Conservation (phyloP, 441 rosid species). For the Populus tomentosa region DNA sequence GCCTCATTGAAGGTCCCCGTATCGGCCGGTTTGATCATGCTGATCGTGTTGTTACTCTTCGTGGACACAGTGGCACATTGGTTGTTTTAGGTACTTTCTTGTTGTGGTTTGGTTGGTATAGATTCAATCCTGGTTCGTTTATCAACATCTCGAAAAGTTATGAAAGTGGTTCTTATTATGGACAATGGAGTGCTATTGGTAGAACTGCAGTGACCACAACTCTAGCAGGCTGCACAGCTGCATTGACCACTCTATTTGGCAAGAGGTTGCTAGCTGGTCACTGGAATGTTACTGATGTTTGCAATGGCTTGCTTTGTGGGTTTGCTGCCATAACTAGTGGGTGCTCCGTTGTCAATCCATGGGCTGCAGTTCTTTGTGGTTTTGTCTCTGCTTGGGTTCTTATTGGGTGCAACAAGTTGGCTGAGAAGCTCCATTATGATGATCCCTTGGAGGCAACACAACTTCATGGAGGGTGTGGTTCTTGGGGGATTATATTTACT, state of each 20-base stretch:
- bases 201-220: slow-evolving; percentile 50
- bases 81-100: slow-evolving; percentile 49
- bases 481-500: slow-evolving; percentile 56
- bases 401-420: slow-evolving; percentile 44
- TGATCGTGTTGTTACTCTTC: slow-evolving; percentile 30
- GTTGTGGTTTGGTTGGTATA: slow-evolving; percentile 52
- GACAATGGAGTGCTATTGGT: slow-evolving; percentile 53
- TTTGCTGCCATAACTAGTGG: slow-evolving; percentile 49
- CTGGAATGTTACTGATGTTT: slow-evolving; percentile 26
- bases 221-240: slow-evolving; percentile 41
- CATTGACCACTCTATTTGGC: slow-evolving; percentile 46
- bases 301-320: slow-evolving; percentile 47
- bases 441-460: slow-evolving; percentile 53
- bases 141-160: slow-evolving; percentile 32
- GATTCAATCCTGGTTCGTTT: slow-evolving; percentile 49
- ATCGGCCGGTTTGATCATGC: slow-evolving; percentile 37
- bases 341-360: slow-evolving; percentile 48
- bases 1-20: slow-evolving; percentile 45
- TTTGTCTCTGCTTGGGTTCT: slow-evolving; percentile 41
- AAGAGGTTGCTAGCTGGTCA: slow-evolving; percentile 23
- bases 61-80: slow-evolving; percentile 45
- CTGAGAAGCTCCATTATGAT: slow-evolving; percentile 34
- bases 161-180: slow-evolving; percentile 29
- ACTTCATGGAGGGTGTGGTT: slow-evolving; percentile 52
- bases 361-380: slow-evolving; percentile 49